Conservation (phyloP, 148 eudicot genomes). For the Salicornia ramosissima region DNA sequence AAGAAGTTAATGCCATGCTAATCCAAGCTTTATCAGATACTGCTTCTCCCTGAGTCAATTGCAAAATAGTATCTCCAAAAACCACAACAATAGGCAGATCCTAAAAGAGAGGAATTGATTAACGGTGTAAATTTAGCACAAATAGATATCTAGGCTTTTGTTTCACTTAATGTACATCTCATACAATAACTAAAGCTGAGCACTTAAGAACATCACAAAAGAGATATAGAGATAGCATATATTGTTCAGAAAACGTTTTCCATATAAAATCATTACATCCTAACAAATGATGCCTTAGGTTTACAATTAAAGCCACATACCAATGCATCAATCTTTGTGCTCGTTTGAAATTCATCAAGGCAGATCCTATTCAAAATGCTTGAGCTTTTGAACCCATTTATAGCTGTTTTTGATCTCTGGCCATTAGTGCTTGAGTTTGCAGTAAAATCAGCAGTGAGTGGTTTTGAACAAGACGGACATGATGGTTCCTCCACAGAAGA, state of each 20-base stretch:
- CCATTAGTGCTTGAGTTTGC: conserved; percentile 36
- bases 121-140: background rate
- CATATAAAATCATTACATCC: background rate
- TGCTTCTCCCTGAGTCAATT: background rate
- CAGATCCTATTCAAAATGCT: conserved; percentile 80
- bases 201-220: background rate
- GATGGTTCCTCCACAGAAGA: conserved; percentile 52
- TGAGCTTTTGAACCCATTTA: conserved; percentile 65
- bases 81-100: background rate
- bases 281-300: background rate
- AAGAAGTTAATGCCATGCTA: too few species aligned
- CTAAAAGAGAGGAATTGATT: background rate
- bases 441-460: conserved; percentile 87
- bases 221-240: background rate
- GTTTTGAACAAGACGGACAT: conserved; percentile 80
- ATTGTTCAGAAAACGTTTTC: background rate
- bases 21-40: background rate
- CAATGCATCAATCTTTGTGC: conserved; percentile 97
- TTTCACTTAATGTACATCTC: background rate
- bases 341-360: conserved; percentile 82
- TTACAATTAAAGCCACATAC: conserved; percentile 36
- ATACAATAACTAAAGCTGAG: background rate
- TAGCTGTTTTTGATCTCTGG: conserved; percentile 45
- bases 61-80: background rate
- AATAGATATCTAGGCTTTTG: background rate